Conservation (phyloP, 2,329 filamentous ascomycete genomes). For the Fusarium caatingaense region DNA sequence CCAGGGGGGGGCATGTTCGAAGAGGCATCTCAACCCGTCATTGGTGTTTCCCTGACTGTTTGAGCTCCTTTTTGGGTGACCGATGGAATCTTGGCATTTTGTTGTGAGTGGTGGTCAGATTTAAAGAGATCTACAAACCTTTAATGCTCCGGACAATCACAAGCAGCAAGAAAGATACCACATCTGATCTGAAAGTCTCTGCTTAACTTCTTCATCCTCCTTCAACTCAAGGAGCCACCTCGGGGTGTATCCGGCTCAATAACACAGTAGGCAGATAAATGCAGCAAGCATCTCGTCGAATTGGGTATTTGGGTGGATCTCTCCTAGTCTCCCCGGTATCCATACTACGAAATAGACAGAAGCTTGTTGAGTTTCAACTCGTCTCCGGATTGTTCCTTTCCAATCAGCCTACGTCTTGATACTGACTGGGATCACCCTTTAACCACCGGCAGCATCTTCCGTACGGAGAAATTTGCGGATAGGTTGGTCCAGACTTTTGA, state of each 20-base stretch:
- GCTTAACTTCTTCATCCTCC: background rate
- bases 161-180: background rate
- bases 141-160: too few species aligned
- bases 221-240: background rate
- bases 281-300: background rate
- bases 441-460: constrained; percentile 16
- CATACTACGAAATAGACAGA: constrained; percentile 2
- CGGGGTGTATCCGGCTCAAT: constrained; percentile 10
- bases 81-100: constrained; percentile 11
- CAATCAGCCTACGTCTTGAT: constrained; percentile 11
- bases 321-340: background rate
- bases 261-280: background rate
- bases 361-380: constrained; percentile 24
- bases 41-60: constrained; percentile 8
- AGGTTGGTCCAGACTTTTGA: background rate
- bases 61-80: constrained; percentile 17
- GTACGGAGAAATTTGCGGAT: constrained; percentile 24
- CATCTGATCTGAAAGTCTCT: background rate
- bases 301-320: constrained; percentile 17
- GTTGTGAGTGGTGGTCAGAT: background rate
- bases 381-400: constrained; percentile 19
- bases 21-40: background rate
- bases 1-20: constrained; percentile 1
- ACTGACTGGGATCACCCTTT: constrained; percentile 9
- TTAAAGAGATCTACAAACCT: too few species aligned